A percentile compares a stretch with the other conserved stretches of the same genome.
These are phyloP conservation scores for Plasmodium chabaudi DNA, from an alignment of 169 alveolate species.

Conservation along the genomic window DNA sequence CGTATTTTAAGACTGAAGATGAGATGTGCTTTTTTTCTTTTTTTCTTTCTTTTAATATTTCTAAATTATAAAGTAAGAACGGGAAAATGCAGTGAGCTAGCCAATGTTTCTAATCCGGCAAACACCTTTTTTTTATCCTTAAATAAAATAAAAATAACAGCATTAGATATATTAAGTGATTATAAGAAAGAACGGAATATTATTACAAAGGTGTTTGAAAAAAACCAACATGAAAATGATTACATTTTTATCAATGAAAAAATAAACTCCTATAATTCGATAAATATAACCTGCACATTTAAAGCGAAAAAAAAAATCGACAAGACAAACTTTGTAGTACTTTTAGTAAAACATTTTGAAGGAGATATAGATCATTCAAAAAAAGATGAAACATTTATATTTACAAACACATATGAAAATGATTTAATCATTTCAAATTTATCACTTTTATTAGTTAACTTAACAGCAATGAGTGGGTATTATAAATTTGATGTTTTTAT, in stretches of 20 bases:
- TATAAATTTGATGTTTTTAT: slow-evolving; percentile 35
- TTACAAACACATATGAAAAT: slow-evolving; percentile 25
- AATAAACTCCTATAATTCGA: slow-evolving; percentile 2
- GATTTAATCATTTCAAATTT: slow-evolving; percentile 28
- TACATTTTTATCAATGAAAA: slow-evolving; percentile 6
- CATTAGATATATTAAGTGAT: neutral
- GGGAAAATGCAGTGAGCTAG: neutral
- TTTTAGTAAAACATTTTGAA: slow-evolving; percentile 23
- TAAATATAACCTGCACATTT: slow-evolving; percentile 23
- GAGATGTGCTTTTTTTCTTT: slow-evolving; percentile 3
- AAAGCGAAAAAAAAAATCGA: slow-evolving; percentile 7
- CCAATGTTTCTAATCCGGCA: neutral
- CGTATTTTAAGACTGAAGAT: neutral
- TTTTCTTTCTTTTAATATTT: neutral
- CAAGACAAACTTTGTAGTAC: slow-evolving; percentile 11
- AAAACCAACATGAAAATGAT: slow-evolving; percentile 5
- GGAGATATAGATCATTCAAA: slow-evolving; percentile 36
- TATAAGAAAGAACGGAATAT: slow-evolving; percentile 18
- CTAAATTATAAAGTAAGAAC: neutral
- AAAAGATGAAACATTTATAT: slow-evolving; percentile 48
- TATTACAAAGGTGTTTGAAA: neutral
- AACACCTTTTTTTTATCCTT: slow-evolving; percentile 7
- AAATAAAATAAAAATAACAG: slow-evolving; percentile 17
- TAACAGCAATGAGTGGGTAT: slow-evolving; percentile 29
- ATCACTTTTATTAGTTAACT: slow-evolving; percentile 42